phyloP scores from a whole-genome alignment of 192 early-diverging fungal species.

The Dissophora ornata region DNA sequence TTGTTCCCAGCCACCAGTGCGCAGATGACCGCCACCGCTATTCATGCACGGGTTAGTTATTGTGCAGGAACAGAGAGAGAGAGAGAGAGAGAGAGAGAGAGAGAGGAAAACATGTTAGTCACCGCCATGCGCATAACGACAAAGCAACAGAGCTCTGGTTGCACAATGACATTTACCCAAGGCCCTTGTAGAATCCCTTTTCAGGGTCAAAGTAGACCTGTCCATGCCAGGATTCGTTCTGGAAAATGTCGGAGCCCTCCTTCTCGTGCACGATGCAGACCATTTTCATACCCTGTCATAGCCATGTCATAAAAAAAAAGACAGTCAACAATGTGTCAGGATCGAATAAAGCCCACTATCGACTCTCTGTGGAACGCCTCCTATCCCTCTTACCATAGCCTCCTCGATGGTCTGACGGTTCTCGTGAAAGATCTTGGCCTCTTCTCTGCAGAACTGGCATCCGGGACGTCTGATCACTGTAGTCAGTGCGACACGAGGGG shows the following conservation, averaged over 20 bases:
- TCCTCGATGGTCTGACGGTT: slow-evolving; percentile 42
- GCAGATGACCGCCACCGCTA: slow-evolving; percentile 42
- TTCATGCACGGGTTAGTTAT: neutral
- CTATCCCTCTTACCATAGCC: slow-evolving; percentile 46
- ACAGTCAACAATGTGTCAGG: no score
- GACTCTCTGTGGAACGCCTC: no score
- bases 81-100: no score
- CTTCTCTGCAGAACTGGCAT: slow-evolving; percentile 63
- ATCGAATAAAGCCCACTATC: no score
- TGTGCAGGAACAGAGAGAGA: no score
- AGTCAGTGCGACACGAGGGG: no score
- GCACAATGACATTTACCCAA: slow-evolving; percentile 52
- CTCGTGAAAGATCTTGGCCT: slow-evolving; percentile 47
- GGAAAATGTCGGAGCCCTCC: slow-evolving; percentile 53
- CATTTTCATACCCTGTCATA: slow-evolving; percentile 59
- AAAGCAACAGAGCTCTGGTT: no score
- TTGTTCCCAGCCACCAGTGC: slow-evolving; percentile 37
- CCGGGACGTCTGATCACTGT: slow-evolving; percentile 62
- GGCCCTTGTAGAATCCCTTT: slow-evolving; percentile 54
- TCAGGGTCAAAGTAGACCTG: slow-evolving; percentile 54
- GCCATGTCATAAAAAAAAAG: no score
- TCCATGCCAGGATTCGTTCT: slow-evolving; percentile 58
- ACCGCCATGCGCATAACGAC: no score
- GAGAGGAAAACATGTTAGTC: no score
- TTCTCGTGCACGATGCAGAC: slow-evolving; percentile 60